Conservation (phyloP, 257 asterid genomes). For the Nicotiana obtusifolia region DNA sequence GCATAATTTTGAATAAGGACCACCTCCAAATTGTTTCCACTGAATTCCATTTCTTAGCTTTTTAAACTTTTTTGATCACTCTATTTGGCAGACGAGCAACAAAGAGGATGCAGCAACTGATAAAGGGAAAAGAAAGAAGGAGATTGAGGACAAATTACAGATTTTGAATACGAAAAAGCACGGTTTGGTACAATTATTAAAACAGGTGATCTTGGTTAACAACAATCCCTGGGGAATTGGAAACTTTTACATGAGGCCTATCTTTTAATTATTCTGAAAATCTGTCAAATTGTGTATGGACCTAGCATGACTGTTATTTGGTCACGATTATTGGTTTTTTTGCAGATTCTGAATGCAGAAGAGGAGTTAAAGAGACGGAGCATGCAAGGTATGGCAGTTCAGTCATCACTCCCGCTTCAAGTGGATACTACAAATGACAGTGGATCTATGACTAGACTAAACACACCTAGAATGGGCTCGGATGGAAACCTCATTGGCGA, state of each 20-base stretch:
- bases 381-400: constrained; percentile 44
- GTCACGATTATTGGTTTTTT: constrained; percentile 1
- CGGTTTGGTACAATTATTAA: constrained; percentile 75
- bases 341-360: constrained; percentile 80
- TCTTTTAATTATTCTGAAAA: neutral
- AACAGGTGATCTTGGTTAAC: constrained; percentile 43
- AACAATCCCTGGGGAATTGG: neutral
- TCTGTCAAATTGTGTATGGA: neutral
- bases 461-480: constrained; percentile 68
- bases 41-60: neutral
- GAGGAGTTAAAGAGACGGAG: constrained; percentile 71
- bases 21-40: neutral
- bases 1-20: neutral
- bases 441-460: constrained; percentile 62
- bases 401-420: constrained; percentile 58
- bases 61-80: neutral
- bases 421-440: constrained; percentile 76
- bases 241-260: neutral
- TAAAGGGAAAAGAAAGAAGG: constrained; percentile 55
- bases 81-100: constrained; percentile 38
- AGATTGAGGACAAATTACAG: constrained; percentile 68
- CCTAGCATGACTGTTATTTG: neutral
- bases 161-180: constrained; percentile 72
- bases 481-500: constrained; percentile 61
- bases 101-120: constrained; percentile 39